phyloP scores from a whole-genome alignment of 2,329 filamentous ascomycete species.

The Arthroderma uncinatum region DNA sequence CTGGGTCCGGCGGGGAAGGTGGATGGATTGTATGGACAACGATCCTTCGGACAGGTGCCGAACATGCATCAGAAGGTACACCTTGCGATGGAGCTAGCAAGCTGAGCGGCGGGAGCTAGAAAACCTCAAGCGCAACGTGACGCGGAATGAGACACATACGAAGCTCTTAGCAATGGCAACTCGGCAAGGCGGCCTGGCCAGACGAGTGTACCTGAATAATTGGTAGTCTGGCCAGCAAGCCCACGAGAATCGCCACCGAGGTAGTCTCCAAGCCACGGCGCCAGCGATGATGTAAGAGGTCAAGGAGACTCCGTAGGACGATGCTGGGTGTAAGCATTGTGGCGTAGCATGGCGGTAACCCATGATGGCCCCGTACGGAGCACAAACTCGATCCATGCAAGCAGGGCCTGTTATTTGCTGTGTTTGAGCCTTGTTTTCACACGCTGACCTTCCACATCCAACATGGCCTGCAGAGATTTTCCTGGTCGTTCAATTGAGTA shows the following conservation, averaged over 20 bases:
- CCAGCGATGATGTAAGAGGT: background rate
- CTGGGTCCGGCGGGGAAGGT: background rate
- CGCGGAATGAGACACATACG: background rate
- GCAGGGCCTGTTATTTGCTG: background rate
- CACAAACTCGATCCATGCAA: background rate
- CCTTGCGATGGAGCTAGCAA: conserved; percentile 1
- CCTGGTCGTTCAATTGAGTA: background rate
- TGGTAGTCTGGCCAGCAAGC: background rate
- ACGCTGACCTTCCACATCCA: conserved; percentile 2
- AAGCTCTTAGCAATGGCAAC: background rate
- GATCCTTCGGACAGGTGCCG: conserved; percentile 5
- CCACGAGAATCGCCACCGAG: background rate
- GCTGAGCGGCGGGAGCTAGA: conserved; percentile 3
- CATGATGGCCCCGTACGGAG: background rate
- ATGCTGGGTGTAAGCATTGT: background rate
- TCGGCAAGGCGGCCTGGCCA: background rate
- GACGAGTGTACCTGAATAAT: background rate
- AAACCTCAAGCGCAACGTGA: background rate
- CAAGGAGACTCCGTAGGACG: background rate
- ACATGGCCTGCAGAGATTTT: background rate
- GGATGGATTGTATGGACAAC: background rate
- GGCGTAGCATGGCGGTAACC: background rate
- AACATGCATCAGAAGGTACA: background rate
- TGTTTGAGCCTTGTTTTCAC: background rate
- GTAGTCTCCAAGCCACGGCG: background rate